phyloP scores from a whole-genome alignment of 2,329 filamentous ascomycete species.

The Scedosporium minutisporum region DNA sequence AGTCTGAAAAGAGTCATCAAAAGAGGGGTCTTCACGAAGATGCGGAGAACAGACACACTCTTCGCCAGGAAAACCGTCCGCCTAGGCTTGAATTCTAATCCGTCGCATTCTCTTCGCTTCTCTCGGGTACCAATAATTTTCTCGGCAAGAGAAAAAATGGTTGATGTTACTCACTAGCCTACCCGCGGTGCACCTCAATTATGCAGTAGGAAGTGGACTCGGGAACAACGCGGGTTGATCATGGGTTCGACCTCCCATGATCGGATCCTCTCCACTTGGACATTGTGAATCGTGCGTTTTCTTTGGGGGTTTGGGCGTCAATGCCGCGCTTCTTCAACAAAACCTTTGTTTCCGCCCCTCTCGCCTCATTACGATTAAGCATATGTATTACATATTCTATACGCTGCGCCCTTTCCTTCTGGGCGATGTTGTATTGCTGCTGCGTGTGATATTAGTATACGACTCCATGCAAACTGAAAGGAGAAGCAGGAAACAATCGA shows the following conservation, averaged over 20 bases:
- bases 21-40: not conserved
- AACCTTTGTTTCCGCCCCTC: not conserved
- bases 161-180: not conserved
- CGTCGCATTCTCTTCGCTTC: slow-evolving; percentile 4
- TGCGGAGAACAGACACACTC: not conserved
- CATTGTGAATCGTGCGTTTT: not conserved
- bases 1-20: not conserved
- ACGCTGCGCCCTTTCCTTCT: not conserved
- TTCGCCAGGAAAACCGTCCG: not conserved
- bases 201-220: not conserved
- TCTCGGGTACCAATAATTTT: slow-evolving; percentile 3
- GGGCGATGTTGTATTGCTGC: not conserved
- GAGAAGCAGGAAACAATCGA: not conserved
- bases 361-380: not conserved
- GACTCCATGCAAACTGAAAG: not conserved
- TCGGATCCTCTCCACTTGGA: not conserved
- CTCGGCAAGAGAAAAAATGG: no score
- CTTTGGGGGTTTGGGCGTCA: not conserved
- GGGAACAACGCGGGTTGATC: not conserved
- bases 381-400: not conserved
- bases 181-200: not conserved
- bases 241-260: not conserved
- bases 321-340: not conserved
- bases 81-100: not conserved
- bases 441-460: not conserved